phyloP scores from a whole-genome alignment of 1,284 basidiomycete species.

The Sanghuangporus baumii region DNA sequence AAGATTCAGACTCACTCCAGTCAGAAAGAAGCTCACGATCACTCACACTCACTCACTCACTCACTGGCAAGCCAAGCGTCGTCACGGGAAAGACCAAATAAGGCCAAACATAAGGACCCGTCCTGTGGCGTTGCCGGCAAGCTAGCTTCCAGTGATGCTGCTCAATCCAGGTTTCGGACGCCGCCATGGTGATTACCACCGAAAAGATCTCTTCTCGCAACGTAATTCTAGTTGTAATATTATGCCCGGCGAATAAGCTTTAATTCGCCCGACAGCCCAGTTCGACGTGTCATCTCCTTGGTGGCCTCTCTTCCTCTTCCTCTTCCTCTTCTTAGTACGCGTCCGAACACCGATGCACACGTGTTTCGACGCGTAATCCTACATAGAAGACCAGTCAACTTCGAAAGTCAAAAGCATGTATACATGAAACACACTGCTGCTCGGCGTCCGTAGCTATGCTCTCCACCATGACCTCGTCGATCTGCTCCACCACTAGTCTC shows the following conservation, averaged over 20 bases:
- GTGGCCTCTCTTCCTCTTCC: not conserved
- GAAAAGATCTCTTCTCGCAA: not conserved
- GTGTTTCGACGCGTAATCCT: not conserved
- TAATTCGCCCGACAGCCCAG: not conserved
- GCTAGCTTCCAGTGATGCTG: not conserved
- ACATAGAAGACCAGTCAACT: not conserved
- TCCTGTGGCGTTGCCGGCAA: slow-evolving; percentile 1
- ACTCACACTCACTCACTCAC: not conserved
- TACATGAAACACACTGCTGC: slow-evolving; percentile 6
- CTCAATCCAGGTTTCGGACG: not conserved
- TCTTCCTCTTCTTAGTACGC: not conserved
- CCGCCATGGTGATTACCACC: slow-evolving; percentile 1
- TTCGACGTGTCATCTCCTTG: not conserved
- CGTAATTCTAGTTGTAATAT: not conserved
- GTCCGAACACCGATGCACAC: not conserved
- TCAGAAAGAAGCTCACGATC: not conserved
- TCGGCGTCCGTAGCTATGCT: not conserved
- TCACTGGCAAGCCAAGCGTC: not conserved
- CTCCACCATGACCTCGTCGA: no score
- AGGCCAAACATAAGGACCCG: not conserved
- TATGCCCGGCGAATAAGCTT: slow-evolving; percentile 1
- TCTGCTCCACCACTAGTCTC: no score
- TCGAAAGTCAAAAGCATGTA: slow-evolving; percentile 1
- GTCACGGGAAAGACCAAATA: not conserved
- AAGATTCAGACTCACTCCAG: not conserved